Conservation (phyloP, 2,329 filamentous ascomycete genomes). For the Hyphodiscus sp. region DNA sequence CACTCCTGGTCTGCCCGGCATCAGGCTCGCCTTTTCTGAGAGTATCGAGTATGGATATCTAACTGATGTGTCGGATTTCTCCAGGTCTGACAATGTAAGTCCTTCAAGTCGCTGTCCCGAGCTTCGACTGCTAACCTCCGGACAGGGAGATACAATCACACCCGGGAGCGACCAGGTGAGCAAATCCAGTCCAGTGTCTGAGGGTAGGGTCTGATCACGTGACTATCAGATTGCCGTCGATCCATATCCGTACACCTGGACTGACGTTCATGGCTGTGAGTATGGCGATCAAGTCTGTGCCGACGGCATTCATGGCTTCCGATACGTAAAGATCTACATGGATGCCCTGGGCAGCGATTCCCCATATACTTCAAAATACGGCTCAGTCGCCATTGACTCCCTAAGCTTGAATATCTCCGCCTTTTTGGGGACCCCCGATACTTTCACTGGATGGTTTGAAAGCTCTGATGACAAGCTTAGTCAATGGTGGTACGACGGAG, state of each 20-base stretch:
- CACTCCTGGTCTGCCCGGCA: constrained; percentile 33
- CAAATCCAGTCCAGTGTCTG: background rate
- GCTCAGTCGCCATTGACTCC: constrained; percentile 38
- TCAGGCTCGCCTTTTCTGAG: constrained; percentile 44
- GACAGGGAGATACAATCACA: constrained; percentile 34
- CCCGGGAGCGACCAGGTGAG: constrained; percentile 42
- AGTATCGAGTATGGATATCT: constrained; percentile 36
- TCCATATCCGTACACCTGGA: constrained; percentile 38
- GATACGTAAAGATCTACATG: constrained; percentile 43
- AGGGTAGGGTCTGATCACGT: constrained; percentile 2
- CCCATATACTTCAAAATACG: constrained; percentile 38
- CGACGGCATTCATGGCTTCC: constrained; percentile 47
- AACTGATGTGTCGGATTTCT: constrained; percentile 40
- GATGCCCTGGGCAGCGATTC: constrained; percentile 38
- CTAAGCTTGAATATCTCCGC: constrained; percentile 38
- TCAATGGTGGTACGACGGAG: constrained; percentile 47
- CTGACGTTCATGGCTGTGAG: constrained; percentile 38
- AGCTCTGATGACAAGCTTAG: constrained; percentile 43
- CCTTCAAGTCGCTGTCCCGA: background rate
- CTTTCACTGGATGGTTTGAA: constrained; percentile 45
- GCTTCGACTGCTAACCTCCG: constrained; percentile 3
- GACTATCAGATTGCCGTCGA: constrained; percentile 37
- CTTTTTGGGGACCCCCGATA: constrained; percentile 41
- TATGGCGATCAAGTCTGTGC: constrained; percentile 39
- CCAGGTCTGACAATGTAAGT: constrained; percentile 40